These are phyloP conservation scores for Phallus indusiatus DNA, from an alignment of 768 basidiomycete genomes.

Conservation along the genomic window DNA sequence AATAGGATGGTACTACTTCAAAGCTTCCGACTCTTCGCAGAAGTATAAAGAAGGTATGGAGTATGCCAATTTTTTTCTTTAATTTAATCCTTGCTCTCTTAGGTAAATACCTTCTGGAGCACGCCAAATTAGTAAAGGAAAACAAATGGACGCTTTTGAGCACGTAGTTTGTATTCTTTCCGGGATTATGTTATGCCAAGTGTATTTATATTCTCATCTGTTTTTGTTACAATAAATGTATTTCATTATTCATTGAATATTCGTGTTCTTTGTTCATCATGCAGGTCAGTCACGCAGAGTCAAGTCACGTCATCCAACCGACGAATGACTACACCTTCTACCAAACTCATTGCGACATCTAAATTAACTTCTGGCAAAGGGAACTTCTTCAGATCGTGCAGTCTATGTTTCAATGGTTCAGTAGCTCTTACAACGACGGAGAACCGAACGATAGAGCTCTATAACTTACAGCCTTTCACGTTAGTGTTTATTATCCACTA, in stretches of 20 bases:
- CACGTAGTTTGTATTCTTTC: not conserved
- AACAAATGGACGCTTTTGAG: conserved; percentile 51
- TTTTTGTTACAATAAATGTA: no score
- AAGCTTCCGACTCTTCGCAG: conserved; percentile 65
- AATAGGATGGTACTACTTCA: conserved; percentile 77
- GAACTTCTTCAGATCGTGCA: conserved; percentile 5
- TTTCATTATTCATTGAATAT: no score
- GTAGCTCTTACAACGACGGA: conserved; percentile 61
- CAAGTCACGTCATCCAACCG: no score
- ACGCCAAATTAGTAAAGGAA: conserved; percentile 73
- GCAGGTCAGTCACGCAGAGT: no score
- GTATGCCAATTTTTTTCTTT: not conserved
- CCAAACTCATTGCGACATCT: not conserved
- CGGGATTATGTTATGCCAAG: not conserved
- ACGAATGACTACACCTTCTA: not conserved
- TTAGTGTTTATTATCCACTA: not conserved
- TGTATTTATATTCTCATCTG: no score
- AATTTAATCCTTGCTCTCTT: not conserved
- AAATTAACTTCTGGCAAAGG: not conserved
- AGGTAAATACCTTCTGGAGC: conserved; percentile 79
- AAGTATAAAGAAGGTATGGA: conserved; percentile 75
- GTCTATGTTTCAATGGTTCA: conserved; percentile 56
- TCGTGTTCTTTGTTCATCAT: no score
- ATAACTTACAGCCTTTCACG: conserved; percentile 24
- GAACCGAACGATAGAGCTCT: conserved; percentile 52